Conservation (phyloP, 2,329 filamentous ascomycete genomes). For the Raffaelea albimanens region DNA sequence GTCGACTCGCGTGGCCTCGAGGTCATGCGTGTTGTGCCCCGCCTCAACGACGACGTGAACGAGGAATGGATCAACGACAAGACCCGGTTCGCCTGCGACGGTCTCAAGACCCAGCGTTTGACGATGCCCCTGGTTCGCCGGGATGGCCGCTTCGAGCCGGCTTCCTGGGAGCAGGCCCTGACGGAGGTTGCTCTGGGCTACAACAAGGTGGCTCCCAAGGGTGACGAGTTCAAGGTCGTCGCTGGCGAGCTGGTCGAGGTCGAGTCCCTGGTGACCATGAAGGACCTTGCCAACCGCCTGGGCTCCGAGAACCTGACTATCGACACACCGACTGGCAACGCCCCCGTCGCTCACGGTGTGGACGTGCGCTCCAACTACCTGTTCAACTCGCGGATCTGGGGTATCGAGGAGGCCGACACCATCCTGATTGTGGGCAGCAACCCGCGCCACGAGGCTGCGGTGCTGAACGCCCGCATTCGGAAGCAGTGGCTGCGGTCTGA, state of each 20-base stretch:
- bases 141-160: slow-evolving; percentile 84
- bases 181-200: slow-evolving; percentile 77
- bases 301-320: slow-evolving; percentile 93
- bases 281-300: slow-evolving; percentile 93
- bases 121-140: slow-evolving; percentile 85
- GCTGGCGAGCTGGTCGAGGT: slow-evolving; percentile 86
- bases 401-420: slow-evolving; percentile 86
- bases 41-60: slow-evolving; percentile 95
- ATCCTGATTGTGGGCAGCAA: slow-evolving; percentile 93
- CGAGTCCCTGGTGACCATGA: slow-evolving; percentile 90
- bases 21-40: slow-evolving; percentile 88
- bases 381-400: slow-evolving; percentile 92
- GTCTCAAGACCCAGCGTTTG: slow-evolving; percentile 88
- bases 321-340: slow-evolving; percentile 75
- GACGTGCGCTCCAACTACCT: slow-evolving; percentile 91
- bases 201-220: slow-evolving; percentile 69
- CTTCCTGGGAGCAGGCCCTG: slow-evolving; percentile 91
- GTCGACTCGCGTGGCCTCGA: slow-evolving; percentile 89
- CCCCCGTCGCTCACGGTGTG: slow-evolving; percentile 82
- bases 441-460: slow-evolving; percentile 87
- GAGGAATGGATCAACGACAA: slow-evolving; percentile 99
- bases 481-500: slow-evolving; percentile 98
- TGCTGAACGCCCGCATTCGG: slow-evolving; percentile 89
- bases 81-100: slow-evolving; percentile 90
- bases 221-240: slow-evolving; percentile 92